Base-by-base conservation (phyloP, 768 basidiomycete species). In the Melanogaster broomeanus region DNA sequence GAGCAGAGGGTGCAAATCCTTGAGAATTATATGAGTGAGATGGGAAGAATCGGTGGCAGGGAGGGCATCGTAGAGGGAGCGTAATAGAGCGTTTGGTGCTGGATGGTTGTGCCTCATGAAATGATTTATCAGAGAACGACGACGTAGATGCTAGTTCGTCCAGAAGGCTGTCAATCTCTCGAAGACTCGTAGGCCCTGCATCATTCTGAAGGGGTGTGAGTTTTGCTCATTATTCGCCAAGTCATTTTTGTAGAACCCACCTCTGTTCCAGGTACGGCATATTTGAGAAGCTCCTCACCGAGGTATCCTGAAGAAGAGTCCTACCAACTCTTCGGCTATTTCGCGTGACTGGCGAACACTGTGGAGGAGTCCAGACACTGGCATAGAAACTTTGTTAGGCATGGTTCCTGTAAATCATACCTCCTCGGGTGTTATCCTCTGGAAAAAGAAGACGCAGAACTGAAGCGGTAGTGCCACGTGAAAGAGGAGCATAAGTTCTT, bases 1-100 rank as follows among this genome's bases (percentile, higher is more conserved):
- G 1, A 94, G 65, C 1, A 95, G 65, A 8, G 93, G 92, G 25
- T 85, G 80, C 0, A 98, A 71, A 65, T 98, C 94, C 56, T 88
- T 89, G 31, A 96, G 78, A 52, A 98, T 88, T 56, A 96, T 86
- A 61, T 98, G 94, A 0, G 88, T 87, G 42, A 95, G 72, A 54
- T 86, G 79, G 1, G 82, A 75, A 2, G 87, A 79, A 35, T 90
- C 87, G 11, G 69, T 67, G 0, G 91, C 83, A 2, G 83, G 74
- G 10, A 93, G 70, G 3, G 73, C 66, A 35, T 75, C 73, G 56
- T 83, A 93, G 3, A 95, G 74, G 15, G 72, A 66, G n/a, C 71
- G 70, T 2, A 93, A 71, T 51, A 84, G 70, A 59, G 3, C 72
- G 71, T 42, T 66, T 73, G 4, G 59, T 54, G 28, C 71, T 66